phyloP scores from a whole-genome alignment of 2,329 filamentous ascomycete genomes.

The Penicillium brasilianum region DNA sequence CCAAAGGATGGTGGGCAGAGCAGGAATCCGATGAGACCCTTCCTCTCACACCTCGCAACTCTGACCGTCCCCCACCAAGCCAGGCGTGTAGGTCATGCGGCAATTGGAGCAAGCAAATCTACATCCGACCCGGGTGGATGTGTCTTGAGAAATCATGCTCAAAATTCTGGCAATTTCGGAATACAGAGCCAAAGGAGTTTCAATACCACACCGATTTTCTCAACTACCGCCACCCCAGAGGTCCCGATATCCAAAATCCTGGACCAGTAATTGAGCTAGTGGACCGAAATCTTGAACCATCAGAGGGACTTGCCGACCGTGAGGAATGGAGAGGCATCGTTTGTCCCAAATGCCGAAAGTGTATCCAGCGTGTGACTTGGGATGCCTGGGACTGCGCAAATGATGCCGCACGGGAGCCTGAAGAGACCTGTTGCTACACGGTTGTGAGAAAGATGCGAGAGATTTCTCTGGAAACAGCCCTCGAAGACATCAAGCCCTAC shows the following conservation, averaged over 20 bases:
- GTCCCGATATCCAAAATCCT: conserved; percentile 33
- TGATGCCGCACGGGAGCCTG: neutral
- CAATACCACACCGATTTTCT: conserved; percentile 65
- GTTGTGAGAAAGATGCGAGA: conserved; percentile 36
- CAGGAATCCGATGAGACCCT: conserved; percentile 25
- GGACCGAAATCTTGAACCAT: conserved; percentile 38
- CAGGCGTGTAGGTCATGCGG: conserved; percentile 51
- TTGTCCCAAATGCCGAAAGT: conserved; percentile 67
- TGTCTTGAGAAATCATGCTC: conserved; percentile 61
- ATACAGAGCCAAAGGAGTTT: conserved; percentile 36
- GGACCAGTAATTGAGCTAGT: neutral
- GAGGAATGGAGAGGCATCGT: conserved; percentile 67
- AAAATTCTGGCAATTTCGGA: conserved; percentile 59
- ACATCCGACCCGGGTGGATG: conserved; percentile 58
- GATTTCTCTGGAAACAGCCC: conserved; percentile 40
- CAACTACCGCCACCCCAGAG: conserved; percentile 51
- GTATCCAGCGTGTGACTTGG: conserved; percentile 66
- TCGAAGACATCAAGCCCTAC: conserved; percentile 40
- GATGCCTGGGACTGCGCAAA: conserved; percentile 63
- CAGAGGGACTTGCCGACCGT: conserved; percentile 54
- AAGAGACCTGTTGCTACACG: conserved; percentile 48
- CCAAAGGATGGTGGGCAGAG: conserved; percentile 65
- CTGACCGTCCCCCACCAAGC: conserved; percentile 29
- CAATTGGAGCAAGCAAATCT: conserved; percentile 40
- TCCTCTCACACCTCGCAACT: conserved; percentile 38